Evolutionary conservation across 176 grass and related monocot genomes (phyloP).

Genomic region (Musa itinerans): DNA sequence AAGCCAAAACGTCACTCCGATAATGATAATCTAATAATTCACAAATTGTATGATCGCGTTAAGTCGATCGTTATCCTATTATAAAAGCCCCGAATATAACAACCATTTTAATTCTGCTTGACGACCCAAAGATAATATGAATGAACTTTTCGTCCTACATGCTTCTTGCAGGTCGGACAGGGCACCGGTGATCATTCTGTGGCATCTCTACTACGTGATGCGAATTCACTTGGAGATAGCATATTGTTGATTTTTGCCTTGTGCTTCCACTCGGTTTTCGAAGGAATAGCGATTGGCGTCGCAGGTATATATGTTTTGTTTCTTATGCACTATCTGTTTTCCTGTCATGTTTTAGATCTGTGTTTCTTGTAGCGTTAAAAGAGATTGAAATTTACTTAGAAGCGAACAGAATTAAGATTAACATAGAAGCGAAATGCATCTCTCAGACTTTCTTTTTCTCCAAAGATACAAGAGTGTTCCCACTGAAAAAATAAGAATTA

Average conservation of each 20-base stretch:
- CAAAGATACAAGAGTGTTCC: too few species aligned
- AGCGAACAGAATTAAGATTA: too few species aligned
- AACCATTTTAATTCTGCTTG: too few species aligned
- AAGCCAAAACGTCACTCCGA: too few species aligned
- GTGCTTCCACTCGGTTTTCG: slow-evolving; percentile 98
- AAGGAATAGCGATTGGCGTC: slow-evolving; percentile 91
- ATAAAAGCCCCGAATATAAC: too few species aligned
- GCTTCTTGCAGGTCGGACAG: slow-evolving; percentile 7
- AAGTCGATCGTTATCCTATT: too few species aligned
- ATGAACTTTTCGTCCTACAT: neutral
- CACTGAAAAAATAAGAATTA: too few species aligned
- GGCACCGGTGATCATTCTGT: slow-evolving; percentile 24
- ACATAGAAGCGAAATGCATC: too few species aligned
- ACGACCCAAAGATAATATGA: neutral
- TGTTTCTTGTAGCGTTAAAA: neutral
- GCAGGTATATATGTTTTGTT: slow-evolving; percentile 37
- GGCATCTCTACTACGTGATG: slow-evolving; percentile 53
- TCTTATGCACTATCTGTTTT: neutral
- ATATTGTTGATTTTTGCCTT: slow-evolving; percentile 70
- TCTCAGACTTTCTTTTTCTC: too few species aligned
- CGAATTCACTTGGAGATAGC: slow-evolving; percentile 68
- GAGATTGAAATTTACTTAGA: too few species aligned
- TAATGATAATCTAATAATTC: too few species aligned
- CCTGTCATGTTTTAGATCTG: neutral
- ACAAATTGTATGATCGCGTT: too few species aligned